These are phyloP conservation scores for Apiospora sp. DNA, from an alignment of 2,329 filamentous ascomycete species.

Conservation along the genomic window DNA sequence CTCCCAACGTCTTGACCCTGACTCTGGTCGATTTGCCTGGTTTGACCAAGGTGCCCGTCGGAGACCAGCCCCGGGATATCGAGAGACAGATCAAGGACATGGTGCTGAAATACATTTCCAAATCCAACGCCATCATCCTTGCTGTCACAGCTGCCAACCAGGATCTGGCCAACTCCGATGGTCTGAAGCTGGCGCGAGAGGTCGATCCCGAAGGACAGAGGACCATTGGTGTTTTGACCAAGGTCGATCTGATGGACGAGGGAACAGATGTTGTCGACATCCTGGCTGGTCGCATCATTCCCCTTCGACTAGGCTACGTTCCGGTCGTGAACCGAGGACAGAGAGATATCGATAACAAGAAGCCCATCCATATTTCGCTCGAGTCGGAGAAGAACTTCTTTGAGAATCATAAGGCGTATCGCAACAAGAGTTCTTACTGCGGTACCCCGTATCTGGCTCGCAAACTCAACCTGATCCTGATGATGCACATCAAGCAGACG, in stretches of 20 bases:
- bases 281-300: constrained; percentile 95
- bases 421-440: constrained; percentile 98
- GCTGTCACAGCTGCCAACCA: constrained; percentile 62
- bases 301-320: constrained; percentile 91
- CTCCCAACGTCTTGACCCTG: constrained; percentile 91
- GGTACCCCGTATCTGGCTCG: constrained; percentile 96
- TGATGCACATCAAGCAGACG: constrained; percentile 99
- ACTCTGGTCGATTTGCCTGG: constrained; percentile 68
- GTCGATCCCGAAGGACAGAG: constrained; percentile 44
- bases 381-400: constrained; percentile 98
- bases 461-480: constrained; percentile 97
- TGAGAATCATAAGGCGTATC: constrained; percentile 97
- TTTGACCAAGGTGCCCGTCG: constrained; percentile 55
- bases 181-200: constrained; percentile 56
- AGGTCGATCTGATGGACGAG: constrained; percentile 47
- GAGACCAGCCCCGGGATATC: constrained; percentile 52
- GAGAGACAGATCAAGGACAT: constrained; percentile 53
- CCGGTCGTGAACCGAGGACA: constrained; percentile 98
- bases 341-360: constrained; percentile 98
- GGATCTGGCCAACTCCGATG: constrained; percentile 64
- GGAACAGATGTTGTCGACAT: constrained; percentile 76
- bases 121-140: constrained; percentile 64
- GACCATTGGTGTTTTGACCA: constrained; percentile 59
- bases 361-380: constrained; percentile 87
- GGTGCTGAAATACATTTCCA: constrained; percentile 62